These are phyloP conservation scores for Cyberlindnera mississippiensis DNA, from an alignment of 805 yeast species.

Conservation along the genomic window DNA sequence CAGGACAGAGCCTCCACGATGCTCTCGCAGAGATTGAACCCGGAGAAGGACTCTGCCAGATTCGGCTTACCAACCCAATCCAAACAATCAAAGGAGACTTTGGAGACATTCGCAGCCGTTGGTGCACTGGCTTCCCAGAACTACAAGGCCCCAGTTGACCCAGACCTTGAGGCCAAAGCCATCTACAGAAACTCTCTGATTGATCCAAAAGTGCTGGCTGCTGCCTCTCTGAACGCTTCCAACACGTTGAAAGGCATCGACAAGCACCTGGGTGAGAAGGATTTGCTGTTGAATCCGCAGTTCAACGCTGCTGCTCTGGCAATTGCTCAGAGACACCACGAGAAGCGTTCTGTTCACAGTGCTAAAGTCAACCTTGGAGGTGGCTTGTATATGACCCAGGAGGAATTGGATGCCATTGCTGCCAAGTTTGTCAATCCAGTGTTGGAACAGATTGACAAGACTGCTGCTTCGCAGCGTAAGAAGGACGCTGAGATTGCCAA, in stretches of 20 bases:
- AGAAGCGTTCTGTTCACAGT: conserved; percentile 45
- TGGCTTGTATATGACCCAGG: conserved; percentile 71
- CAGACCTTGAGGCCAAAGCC: conserved; percentile 41
- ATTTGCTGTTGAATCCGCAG: conserved; percentile 42
- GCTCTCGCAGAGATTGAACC: conserved; percentile 29
- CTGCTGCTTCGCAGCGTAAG: conserved; percentile 67
- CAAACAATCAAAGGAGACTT: conserved; percentile 37
- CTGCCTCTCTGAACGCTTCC: conserved; percentile 50
- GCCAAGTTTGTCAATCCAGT: conserved; percentile 78
- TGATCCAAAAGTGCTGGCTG: conserved; percentile 41
- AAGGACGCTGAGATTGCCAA: conserved; percentile 43
- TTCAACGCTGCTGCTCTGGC: conserved; percentile 71
- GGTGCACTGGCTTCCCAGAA: conserved; percentile 54
- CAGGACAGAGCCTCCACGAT: conserved; percentile 34
- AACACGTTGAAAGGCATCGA: conserved; percentile 37
- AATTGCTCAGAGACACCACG: conserved; percentile 66
- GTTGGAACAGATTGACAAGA: conserved; percentile 61
- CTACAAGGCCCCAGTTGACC: conserved; percentile 35
- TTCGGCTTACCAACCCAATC: conserved; percentile 42
- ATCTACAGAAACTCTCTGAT: conserved; percentile 33
- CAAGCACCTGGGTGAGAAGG: conserved; percentile 37
- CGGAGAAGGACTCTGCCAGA: conserved; percentile 26
- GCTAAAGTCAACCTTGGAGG: conserved; percentile 81
- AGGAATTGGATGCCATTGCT: conserved; percentile 79
- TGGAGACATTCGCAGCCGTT: conserved; percentile 46